A percentile compares a stretch with the other conserved stretches of the same genome.
Evolutionary conservation across 768 basidiomycete species (phyloP).

Genomic region (Naganishia kalamii): DNA sequence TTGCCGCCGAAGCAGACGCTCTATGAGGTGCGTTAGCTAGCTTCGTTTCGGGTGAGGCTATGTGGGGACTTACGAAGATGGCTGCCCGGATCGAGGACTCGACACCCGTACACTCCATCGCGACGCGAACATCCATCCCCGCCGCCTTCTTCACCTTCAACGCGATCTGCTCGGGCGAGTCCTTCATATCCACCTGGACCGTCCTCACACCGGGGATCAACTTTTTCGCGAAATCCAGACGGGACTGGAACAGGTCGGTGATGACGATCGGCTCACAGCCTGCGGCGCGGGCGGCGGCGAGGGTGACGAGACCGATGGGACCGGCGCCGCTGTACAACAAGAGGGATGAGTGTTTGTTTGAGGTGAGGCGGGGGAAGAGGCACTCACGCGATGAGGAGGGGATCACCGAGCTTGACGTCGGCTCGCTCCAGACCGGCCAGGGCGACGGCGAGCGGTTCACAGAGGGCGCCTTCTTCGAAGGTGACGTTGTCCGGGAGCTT

Average conservation of each 20-base stretch:
- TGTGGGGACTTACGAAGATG: constrained; percentile 43
- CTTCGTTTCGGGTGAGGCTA: background rate
- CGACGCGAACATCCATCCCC: constrained; percentile 37
- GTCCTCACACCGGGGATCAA: constrained; percentile 47
- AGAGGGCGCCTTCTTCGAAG: constrained; percentile 48
- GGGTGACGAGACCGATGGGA: constrained; percentile 49
- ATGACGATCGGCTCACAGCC: constrained; percentile 49
- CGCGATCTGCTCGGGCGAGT: constrained; percentile 36
- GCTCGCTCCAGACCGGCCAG: constrained; percentile 48
- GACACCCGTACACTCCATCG: constrained; percentile 50
- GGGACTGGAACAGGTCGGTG: constrained; percentile 47
- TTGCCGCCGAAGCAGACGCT: constrained; percentile 47
- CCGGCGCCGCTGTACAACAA: constrained; percentile 45
- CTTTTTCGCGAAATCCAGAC: constrained; percentile 48
- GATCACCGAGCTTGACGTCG: constrained; percentile 46
- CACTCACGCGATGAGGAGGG: constrained; percentile 47
- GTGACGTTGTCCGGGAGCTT: constrained; percentile 46
- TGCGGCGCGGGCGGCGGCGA: constrained; percentile 47
- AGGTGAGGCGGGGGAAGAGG: background rate
- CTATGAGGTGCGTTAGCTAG: constrained; percentile 24
- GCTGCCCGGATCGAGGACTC: constrained; percentile 46
- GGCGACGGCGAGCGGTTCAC: constrained; percentile 49
- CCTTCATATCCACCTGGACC: constrained; percentile 38
- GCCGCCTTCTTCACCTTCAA: constrained; percentile 39
- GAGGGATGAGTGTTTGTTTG: background rate